Evolutionary conservation across 352 stramenopile genomes (phyloP).

Genomic region (Pythium sukuiense): DNA sequence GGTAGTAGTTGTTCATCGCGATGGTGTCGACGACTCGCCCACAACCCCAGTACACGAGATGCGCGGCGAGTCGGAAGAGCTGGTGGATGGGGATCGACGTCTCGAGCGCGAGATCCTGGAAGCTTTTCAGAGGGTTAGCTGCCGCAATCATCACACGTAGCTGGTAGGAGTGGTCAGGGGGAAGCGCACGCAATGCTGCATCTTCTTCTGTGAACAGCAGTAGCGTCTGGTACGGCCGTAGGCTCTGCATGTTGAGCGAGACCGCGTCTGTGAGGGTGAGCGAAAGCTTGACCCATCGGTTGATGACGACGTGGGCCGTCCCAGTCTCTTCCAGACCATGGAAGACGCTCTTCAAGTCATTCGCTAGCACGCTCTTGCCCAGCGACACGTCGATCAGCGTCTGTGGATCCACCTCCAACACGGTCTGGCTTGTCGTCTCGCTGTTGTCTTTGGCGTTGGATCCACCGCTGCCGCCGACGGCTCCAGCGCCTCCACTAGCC

Average conservation of each 20-base stretch:
- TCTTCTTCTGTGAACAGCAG: slow-evolving; percentile 69
- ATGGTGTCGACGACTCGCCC: slow-evolving; percentile 80
- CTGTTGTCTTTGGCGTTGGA: slow-evolving; percentile 25
- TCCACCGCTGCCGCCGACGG: slow-evolving; percentile 8
- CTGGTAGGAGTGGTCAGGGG: slow-evolving; percentile 78
- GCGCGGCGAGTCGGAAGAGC: slow-evolving; percentile 77
- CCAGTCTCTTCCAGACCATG: slow-evolving; percentile 78
- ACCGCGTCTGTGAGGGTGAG: slow-evolving; percentile 75
- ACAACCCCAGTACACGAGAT: slow-evolving; percentile 85
- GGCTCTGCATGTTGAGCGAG: slow-evolving; percentile 50
- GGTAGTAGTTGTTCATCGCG: slow-evolving; percentile 87
- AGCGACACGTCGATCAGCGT: slow-evolving; percentile 84
- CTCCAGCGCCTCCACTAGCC: slow-evolving; percentile 6
- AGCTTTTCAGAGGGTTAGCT: slow-evolving; percentile 83
- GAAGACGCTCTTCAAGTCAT: slow-evolving; percentile 85
- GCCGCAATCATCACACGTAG: slow-evolving; percentile 65
- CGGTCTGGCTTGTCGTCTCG: slow-evolving; percentile 20
- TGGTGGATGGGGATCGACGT: slow-evolving; percentile 78
- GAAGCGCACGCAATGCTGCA: slow-evolving; percentile 59
- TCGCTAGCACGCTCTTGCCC: slow-evolving; percentile 73
- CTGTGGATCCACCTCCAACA: slow-evolving; percentile 69
- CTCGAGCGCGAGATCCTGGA: slow-evolving; percentile 81
- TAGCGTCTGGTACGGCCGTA: slow-evolving; percentile 86
- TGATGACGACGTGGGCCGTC: slow-evolving; percentile 76
- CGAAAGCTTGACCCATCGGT: slow-evolving; percentile 86